These are phyloP conservation scores for Fusarium miscanthi DNA, from an alignment of 2,329 filamentous ascomycete species.

Conservation along the genomic window DNA sequence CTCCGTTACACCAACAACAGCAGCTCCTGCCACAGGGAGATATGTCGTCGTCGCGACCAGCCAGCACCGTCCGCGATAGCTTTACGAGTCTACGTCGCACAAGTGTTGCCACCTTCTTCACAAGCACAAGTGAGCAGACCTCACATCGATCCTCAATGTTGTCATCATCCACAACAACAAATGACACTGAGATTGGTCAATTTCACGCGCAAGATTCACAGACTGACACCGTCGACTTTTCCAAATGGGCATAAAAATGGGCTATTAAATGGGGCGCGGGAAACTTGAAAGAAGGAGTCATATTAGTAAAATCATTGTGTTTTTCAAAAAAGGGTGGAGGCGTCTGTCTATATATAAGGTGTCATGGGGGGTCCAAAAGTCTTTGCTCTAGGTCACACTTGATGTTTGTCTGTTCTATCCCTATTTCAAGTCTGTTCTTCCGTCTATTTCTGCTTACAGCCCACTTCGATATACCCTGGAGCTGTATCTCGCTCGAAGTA, in stretches of 20 bases:
- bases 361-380: conserved; percentile 43
- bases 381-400: conserved; percentile 40
- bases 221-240: conserved; percentile 54
- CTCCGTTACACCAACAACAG: conserved; percentile 37
- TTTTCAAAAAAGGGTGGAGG: conserved; percentile 21
- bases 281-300: conserved; percentile 16
- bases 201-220: conserved; percentile 46
- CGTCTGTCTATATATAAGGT: conserved; percentile 48
- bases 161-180: conserved; percentile 63
- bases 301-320: conserved; percentile 27
- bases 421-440: conserved; percentile 16
- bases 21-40: conserved; percentile 38
- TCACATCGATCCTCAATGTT: conserved; percentile 70
- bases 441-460: conserved; percentile 10
- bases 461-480: conserved; percentile 24
- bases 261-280: neutral
- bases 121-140: conserved; percentile 64
- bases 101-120: conserved; percentile 74
- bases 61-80: conserved; percentile 68
- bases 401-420: conserved; percentile 12
- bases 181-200: conserved; percentile 63
- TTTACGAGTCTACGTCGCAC: conserved; percentile 69
- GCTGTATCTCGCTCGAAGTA: conserved; percentile 4
- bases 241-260: conserved; percentile 51
- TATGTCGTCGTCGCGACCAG: conserved; percentile 52